A percentile compares a stretch with the other conserved stretches of the same genome.
These are phyloP conservation scores for Rhodotorula taiwanensis DNA, from an alignment of 768 basidiomycete species.

Conservation along the genomic window DNA sequence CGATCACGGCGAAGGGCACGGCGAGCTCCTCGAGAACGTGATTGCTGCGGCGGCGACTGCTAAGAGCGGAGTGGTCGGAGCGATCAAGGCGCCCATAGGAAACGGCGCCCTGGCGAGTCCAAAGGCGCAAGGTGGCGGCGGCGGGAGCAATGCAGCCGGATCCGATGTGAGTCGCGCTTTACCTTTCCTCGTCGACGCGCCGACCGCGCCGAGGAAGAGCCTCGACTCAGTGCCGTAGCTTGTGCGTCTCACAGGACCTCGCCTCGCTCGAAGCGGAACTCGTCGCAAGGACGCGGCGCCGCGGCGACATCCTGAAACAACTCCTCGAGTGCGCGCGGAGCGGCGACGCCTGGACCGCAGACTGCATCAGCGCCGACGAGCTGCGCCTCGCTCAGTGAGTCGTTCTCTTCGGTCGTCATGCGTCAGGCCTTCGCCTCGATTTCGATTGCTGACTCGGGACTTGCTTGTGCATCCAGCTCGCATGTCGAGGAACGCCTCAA, in stretches of 20 bases:
- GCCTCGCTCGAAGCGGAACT: constrained; percentile 1
- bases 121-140: too few relatives aligned
- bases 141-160: too few relatives aligned
- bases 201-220: too few relatives aligned
- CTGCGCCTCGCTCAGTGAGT: constrained; percentile 9
- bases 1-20: constrained; percentile 3
- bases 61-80: not conserved
- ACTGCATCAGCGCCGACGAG: constrained; percentile 8
- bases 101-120: not conserved
- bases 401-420: not conserved
- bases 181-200: too few relatives aligned
- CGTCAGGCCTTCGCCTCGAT: not conserved
- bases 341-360: not conserved
- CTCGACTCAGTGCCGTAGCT: too few relatives aligned
- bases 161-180: too few relatives aligned
- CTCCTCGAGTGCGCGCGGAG: constrained; percentile 22
- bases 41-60: too few relatives aligned
- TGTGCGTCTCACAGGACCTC: not conserved
- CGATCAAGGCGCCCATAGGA: not conserved
- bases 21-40: not conserved
- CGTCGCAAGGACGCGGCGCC: constrained; percentile 4
- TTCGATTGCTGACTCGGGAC: not conserved
- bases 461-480: constrained; percentile 4
- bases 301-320: constrained; percentile 2
- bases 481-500: constrained; percentile 20